Base-by-base conservation (phyloP, 371 early-diverging fungal species). In the Blastocladiella emersonii region DNA sequence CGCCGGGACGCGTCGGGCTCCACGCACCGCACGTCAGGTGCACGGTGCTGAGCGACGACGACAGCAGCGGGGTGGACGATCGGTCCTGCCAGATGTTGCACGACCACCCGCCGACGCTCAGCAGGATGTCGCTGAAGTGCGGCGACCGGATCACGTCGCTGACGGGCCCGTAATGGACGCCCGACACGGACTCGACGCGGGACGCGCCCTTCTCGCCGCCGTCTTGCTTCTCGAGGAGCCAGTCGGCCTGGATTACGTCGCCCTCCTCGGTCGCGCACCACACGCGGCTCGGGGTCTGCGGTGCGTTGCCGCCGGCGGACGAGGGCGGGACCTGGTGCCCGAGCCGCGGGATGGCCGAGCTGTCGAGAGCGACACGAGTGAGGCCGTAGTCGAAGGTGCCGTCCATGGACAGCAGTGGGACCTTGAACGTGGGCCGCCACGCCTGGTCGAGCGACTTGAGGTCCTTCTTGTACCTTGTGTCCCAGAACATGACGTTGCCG, bases 1-100 rank as follows among this genome's bases (percentile, higher is more conserved):
- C 79, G 12, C 78, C 78, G 1, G 82, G 80, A 6, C 82, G 67
- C 13, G 82, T 78, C 13, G 79, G 80, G 34, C 75, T 75, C 82
- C 82, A 81, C 25, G 70, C 60, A 0, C 79, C 76, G 35, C 70
- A 67, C 17, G 76, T 74, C 25, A 75, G 25, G 61, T 76, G 70
- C 1, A 65, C 21, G 3, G 62, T 30, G 3, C 56, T 13, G 0
- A 75, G 49, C 1, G 74, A 70, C 7, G 71, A 69, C 4, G 74
- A 70, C 27, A 72, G 68, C 1, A 81, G 63, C 3, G 78, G 67
- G 39, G 73, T 71, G 32, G 70, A 64, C 1, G 71, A 48, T 27
- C 72, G 70, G 69, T 80, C 82, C 61, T 71, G 72, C 82, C 82
- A 81, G 34, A 81, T 69, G 53, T 75, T 68, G 66, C 76, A 77